Base-by-base conservation (phyloP, 208 protist species). In the Wallacemonas collosoma region DNA sequence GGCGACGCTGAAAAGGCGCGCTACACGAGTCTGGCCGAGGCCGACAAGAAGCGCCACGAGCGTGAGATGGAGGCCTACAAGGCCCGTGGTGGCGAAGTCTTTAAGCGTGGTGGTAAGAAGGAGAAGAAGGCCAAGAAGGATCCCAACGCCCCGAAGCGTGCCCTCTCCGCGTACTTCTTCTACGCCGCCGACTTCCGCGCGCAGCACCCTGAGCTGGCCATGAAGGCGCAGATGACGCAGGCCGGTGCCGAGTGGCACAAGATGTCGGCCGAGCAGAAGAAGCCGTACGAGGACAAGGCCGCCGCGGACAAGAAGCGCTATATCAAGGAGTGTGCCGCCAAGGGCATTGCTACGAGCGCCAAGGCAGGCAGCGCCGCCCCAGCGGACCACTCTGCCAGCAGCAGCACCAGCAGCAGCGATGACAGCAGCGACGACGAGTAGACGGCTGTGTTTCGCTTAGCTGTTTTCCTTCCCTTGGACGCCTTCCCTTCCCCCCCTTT, bases 221-320 rank as follows among this genome's bases (percentile, higher is more conserved):
- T 92, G 12, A 92, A 70, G 60, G 90, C 94, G 68, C 70, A 89
- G 43, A 84, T 83, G 75, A 89, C 67, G 51, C 77, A 80, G 67
- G 86, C 93, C 9, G 89, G 88, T 26, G 85, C 73, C 38, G 79
- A 77, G 39, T 97, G 94, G 94, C 81, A 82, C 12, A 73, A 73
- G 39, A 64, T 95, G 68, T 75, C 62, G 9, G 87, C 83, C 8
- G 89, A 85, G 60, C 81, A 85, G 68, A 93, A 90, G 77, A 90
- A 87, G 73, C 88, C 87, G 54, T 97, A 83, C 77, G 85, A 94
- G 69, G 81, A 77, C 43, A 82, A 90, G 79, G 90, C 93, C 11
- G 70, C 81, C 9, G 85, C 90, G 68, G 90, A 95, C 71, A 95
- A 94, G 79, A 76, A 89, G 64, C 83, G 92, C 2, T 97, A 96